Percentiles rank a stretch among this genome's conserved stretches.
Conservation (phyloP, 345 rosid species). For the Clausena lansium region DNA sequence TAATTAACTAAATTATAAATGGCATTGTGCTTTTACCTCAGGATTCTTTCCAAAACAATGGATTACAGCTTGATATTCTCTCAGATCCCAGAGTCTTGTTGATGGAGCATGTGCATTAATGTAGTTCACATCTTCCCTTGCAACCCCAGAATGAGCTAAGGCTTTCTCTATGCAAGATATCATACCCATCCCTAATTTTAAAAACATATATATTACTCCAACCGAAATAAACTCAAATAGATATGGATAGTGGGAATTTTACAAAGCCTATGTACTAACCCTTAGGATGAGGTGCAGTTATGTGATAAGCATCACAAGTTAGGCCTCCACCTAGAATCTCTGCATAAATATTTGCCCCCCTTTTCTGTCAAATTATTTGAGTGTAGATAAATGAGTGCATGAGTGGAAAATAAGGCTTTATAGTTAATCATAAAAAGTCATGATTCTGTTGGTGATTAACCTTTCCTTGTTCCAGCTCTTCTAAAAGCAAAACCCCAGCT, state of each 20-base stretch:
- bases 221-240: too few species aligned
- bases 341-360: constrained; percentile 53
- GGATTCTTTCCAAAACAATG: constrained; percentile 45
- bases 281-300: constrained; percentile 53
- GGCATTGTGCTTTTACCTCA: constrained; percentile 23
- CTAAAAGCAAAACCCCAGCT: constrained; percentile 60
- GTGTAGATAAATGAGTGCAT: neutral
- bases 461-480: constrained; percentile 63
- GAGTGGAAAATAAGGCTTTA: neutral
- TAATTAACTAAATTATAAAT: constrained; percentile 9
- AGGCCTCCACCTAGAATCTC: constrained; percentile 62
- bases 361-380: constrained; percentile 31
- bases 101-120: constrained; percentile 66
- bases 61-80: constrained; percentile 47
- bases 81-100: constrained; percentile 48
- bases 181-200: constrained; percentile 41
- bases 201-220: too few species aligned
- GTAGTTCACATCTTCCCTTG: constrained; percentile 55
- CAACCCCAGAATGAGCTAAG: constrained; percentile 39
- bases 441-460: constrained; percentile 15
- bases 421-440: neutral
- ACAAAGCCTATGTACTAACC: constrained; percentile 24
- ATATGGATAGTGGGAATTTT: too few species aligned
- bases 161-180: constrained; percentile 54
- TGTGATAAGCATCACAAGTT: constrained; percentile 52